phyloP scores from a whole-genome alignment of 768 basidiomycete species.

The Russula dissimulans region DNA sequence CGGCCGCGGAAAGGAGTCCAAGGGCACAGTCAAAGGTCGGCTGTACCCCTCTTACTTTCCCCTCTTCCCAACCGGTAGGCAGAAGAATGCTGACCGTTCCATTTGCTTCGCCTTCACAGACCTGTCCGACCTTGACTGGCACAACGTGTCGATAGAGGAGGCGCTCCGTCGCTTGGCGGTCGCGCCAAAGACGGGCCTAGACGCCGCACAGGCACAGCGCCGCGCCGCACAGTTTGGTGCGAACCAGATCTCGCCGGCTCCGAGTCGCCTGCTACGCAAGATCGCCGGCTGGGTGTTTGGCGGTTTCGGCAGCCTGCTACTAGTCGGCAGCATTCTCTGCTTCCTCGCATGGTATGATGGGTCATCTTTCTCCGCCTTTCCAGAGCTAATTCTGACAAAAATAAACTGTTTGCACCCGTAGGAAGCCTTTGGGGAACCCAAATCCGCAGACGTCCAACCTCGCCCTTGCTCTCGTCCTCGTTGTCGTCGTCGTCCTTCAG shows the following conservation, averaged over 20 bases:
- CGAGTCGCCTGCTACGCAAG: conserved; percentile 35
- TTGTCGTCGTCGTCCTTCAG: conserved; percentile 33
- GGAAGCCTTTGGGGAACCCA: conserved; percentile 53
- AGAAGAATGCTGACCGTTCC: too few relatives aligned
- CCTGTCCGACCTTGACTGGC: too few relatives aligned
- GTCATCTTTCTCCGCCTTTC: not conserved
- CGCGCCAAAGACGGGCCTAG: conserved; percentile 40
- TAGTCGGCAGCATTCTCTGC: conserved; percentile 41
- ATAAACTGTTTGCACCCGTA: conserved; percentile 13
- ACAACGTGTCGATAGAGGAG: conserved; percentile 12
- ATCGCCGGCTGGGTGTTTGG: conserved; percentile 45
- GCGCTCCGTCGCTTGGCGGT: conserved; percentile 27
- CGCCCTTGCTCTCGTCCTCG: conserved; percentile 49
- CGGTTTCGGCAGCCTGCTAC: conserved; percentile 39
- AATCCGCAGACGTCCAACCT: conserved; percentile 46
- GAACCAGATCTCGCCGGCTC: conserved; percentile 44
- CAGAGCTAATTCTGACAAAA: not conserved
- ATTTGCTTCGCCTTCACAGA: too few relatives aligned
- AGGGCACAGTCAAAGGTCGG: conserved; percentile 6
- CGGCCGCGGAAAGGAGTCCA: not conserved
- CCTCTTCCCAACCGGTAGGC: too few relatives aligned
- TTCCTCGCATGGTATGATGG: conserved; percentile 42
- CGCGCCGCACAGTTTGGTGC: conserved; percentile 37
- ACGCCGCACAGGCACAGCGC: conserved; percentile 37
- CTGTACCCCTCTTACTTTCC: too few relatives aligned